A percentile compares a stretch with the other conserved stretches of the same genome.
Evolutionary conservation across 495 filamentous ascomycete species (phyloP).

Genomic region (Daldinia grandis): DNA sequence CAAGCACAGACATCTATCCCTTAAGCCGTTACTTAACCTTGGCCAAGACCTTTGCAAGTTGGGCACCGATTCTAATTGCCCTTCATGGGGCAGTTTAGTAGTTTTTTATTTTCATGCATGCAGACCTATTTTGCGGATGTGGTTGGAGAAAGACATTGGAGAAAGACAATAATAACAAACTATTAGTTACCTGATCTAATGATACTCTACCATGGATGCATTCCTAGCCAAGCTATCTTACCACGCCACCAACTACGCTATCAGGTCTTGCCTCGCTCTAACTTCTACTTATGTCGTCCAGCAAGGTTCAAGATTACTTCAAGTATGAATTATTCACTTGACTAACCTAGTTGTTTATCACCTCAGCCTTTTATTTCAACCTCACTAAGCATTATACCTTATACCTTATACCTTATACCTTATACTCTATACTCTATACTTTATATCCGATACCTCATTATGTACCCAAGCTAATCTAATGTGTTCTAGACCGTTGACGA

Average conservation of each 20-base stretch:
- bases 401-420: not conserved
- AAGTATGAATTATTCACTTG: slow-evolving; percentile 60
- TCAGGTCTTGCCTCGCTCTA: slow-evolving; percentile 87
- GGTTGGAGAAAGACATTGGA: not conserved
- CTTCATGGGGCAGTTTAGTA: slow-evolving; percentile 20
- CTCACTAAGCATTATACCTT: too few relatives aligned
- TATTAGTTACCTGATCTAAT: not conserved
- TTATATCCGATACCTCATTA: not conserved
- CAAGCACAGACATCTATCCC: slow-evolving; percentile 2
- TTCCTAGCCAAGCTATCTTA: slow-evolving; percentile 71
- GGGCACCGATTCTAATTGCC: slow-evolving; percentile 20
- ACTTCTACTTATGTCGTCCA: slow-evolving; percentile 86
- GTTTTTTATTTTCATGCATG: slow-evolving; percentile 11
- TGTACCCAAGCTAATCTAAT: slow-evolving; percentile 28
- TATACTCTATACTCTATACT: not conserved
- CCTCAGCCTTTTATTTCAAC: too few relatives aligned
- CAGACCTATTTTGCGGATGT: slow-evolving; percentile 7
- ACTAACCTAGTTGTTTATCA: not conserved
- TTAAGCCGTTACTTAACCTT: not conserved
- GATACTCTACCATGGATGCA: slow-evolving; percentile 70
- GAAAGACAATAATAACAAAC: slow-evolving; percentile 6
- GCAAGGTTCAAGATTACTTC: slow-evolving; percentile 81
- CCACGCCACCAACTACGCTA: slow-evolving; percentile 92
- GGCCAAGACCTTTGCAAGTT: slow-evolving; percentile 7
- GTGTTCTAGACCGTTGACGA: slow-evolving; percentile 38